Evolutionary conservation across 2,329 filamentous ascomycete genomes (phyloP), one percentile per base, ranked within the genome.

Genomic region (Talaromyces sp.): DNA sequence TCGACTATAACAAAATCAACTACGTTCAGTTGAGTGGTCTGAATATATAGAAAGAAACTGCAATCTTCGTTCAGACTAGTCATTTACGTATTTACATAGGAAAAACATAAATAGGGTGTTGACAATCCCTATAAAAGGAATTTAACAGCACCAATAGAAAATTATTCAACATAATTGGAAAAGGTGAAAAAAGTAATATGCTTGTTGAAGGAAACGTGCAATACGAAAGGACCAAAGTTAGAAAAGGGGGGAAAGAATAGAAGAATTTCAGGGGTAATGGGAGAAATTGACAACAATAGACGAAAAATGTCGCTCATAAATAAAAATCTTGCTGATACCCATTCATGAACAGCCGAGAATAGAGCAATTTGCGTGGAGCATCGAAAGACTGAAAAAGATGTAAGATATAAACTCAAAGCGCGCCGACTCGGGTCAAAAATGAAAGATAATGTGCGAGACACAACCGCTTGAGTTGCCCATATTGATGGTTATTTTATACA

Each of bases 11-110:
- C 3, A 28, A 42, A 18, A 46, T 46, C 18, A 23, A 46, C 4
- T 14, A 33, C 8, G 25, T 3, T 8, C 1, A 18, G 4, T 52
- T 9, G 4, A 16, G 28, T 9, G 48, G 3, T 11, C 25, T 55
- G 16, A 5, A 55, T 3, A 56, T 25, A 16, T 28, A 9, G 18
- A 57, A 57, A n/a, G 54, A 25, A 57, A 57, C n/a, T 37, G 35
- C 37, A 25, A 57, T 39, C 3, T 57, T 42, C 35, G 37, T 57
- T 57, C 35, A 42, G 42, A 18, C 35, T 57, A 57, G 54, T 42
- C 54, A 57, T 57, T 28, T 28, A 42, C 54, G 37, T 57, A 57
- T 57, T 42, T 57, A 42, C 54, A 42, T 25, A 57, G 31, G 54
- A 57, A 57, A 57, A 42, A 28, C 54, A 57, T 57, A 54, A 54